phyloP scores from a whole-genome alignment of 1,284 basidiomycete species.

The Tilletia setariae region DNA sequence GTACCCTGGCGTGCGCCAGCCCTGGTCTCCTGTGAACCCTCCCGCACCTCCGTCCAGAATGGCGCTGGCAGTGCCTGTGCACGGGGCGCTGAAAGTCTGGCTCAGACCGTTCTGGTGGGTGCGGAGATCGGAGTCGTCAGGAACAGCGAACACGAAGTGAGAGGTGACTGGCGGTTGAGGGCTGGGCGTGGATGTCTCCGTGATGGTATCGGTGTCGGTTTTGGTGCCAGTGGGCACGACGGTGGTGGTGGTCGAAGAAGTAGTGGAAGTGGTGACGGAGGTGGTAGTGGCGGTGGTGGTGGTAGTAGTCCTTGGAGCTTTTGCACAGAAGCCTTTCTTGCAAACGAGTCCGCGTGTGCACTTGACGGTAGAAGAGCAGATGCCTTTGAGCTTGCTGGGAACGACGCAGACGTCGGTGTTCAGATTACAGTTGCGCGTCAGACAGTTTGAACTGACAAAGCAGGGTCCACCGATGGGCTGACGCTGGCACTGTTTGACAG shows the following conservation, averaged over 20 bases:
- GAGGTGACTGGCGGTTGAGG: too few relatives aligned
- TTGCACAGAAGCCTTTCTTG: too few relatives aligned
- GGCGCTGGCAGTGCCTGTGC: neutral
- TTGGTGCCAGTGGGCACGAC: neutral
- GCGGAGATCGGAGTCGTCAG: neutral
- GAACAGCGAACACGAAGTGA: neutral
- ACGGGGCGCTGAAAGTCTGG: neutral
- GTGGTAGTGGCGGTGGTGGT: neutral
- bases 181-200: neutral
- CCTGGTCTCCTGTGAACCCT: neutral
- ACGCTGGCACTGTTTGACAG: too few relatives aligned
- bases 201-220: neutral
- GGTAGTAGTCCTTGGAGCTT: neutral
- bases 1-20: neutral
- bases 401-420: too few relatives aligned
- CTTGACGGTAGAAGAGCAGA: too few relatives aligned
- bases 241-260: neutral
- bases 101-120: neutral
- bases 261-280: neutral
- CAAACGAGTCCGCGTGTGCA: too few relatives aligned
- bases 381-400: too few relatives aligned
- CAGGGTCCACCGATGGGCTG: too few relatives aligned
- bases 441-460: too few relatives aligned
- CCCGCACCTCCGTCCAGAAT: neutral
- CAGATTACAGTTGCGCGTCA: too few relatives aligned